Evolutionary conservation across 2,329 filamentous ascomycete genomes (phyloP).

Genomic region (Botrytis porri): DNA sequence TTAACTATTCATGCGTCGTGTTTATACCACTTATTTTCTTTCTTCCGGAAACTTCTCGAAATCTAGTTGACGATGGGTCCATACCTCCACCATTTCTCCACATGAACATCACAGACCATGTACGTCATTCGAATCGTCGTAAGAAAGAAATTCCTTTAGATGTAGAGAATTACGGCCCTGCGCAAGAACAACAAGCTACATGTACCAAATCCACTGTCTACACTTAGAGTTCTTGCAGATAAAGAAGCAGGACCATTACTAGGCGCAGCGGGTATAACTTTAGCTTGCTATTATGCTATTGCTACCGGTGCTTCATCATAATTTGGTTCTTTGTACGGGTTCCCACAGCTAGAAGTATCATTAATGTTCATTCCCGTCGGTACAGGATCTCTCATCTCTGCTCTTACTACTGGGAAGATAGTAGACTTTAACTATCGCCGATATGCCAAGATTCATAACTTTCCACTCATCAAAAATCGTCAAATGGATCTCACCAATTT

Average conservation of each 20-base stretch:
- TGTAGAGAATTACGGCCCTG: conserved; percentile 31
- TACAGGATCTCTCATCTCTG: conserved; percentile 12
- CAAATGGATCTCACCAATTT: conserved; percentile 49
- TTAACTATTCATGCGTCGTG: background rate
- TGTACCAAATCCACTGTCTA: conserved; percentile 42
- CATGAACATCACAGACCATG: conserved; percentile 49
- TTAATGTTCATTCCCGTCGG: conserved; percentile 27
- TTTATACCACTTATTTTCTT: conserved; percentile 25
- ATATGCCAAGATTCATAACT: conserved; percentile 51
- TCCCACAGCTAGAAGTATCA: conserved; percentile 42
- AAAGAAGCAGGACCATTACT: conserved; percentile 47
- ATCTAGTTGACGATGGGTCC: conserved; percentile 39
- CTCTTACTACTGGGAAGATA: conserved; percentile 40
- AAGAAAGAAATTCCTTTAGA: conserved; percentile 22
- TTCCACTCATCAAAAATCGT: conserved; percentile 52
- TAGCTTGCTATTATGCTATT: conserved; percentile 51
- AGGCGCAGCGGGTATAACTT: conserved; percentile 50
- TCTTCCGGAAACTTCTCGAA: conserved; percentile 29
- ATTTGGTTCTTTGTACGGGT: background rate
- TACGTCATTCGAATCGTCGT: conserved; percentile 25
- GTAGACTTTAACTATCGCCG: conserved; percentile 64
- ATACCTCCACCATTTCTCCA: conserved; percentile 55
- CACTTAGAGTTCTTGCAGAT: conserved; percentile 44
- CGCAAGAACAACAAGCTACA: conserved; percentile 34
- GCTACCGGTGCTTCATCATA: conserved; percentile 18